phyloP scores from a whole-genome alignment of 163 green algal genomes.

The Chloromonas sp. region DNA sequence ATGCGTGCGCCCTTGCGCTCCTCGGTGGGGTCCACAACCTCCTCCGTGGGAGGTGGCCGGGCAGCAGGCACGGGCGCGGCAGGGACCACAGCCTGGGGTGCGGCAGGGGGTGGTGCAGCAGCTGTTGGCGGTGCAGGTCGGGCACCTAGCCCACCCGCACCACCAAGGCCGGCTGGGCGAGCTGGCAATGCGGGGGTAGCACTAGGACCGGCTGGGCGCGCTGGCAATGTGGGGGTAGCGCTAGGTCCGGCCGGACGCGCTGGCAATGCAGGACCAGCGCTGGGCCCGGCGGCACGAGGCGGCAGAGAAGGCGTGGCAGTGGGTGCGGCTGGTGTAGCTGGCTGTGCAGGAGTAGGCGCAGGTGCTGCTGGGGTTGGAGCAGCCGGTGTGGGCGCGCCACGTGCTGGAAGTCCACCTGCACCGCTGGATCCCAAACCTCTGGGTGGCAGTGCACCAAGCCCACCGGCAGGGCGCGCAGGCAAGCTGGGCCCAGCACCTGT shows the following conservation, averaged over 20 bases:
- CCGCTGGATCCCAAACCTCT: constrained; percentile 1
- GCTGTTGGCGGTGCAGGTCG: not conserved
- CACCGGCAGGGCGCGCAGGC: constrained; percentile 19
- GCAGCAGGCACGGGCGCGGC: constrained; percentile 1
- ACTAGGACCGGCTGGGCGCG: constrained; percentile 4
- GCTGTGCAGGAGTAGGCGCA: not conserved
- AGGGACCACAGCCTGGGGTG: not conserved
- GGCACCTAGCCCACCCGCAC: not conserved
- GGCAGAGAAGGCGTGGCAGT: not conserved
- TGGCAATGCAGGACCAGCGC: not conserved
- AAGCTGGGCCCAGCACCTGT: constrained; percentile 11
- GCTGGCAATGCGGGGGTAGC: not conserved
- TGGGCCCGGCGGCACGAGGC: not conserved
- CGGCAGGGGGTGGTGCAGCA: constrained; percentile 4
- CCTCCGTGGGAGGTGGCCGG: not conserved
- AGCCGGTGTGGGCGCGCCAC: not conserved
- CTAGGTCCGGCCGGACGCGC: not conserved
- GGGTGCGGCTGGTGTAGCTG: not conserved
- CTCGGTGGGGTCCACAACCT: constrained; percentile 40
- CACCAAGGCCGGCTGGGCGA: constrained; percentile 9
- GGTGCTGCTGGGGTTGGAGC: not conserved
- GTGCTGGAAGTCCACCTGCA: constrained; percentile 5
- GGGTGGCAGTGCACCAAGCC: constrained; percentile 10
- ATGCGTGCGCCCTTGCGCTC: constrained; percentile 9
- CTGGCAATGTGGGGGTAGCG: constrained; percentile 7